Evolutionary conservation across 805 yeast genomes (phyloP).

Genomic region (Monosporozyma aerobia): DNA sequence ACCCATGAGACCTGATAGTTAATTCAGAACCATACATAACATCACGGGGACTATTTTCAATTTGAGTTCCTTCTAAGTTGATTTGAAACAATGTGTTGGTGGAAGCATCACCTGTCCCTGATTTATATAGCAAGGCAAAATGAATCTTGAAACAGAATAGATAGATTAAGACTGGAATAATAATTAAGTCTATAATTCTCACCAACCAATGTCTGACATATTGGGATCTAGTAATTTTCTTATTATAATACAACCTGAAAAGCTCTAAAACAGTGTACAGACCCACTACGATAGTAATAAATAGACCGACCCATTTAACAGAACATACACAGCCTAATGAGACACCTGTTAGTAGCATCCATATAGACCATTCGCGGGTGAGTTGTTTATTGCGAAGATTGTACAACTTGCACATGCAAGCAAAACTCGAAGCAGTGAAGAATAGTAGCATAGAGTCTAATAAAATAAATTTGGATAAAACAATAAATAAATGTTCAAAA

Average conservation of each 20-base stretch:
- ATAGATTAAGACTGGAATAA: constrained; percentile 65
- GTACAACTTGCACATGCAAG: constrained; percentile 64
- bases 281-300: constrained; percentile 53
- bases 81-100: constrained; percentile 88
- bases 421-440: constrained; percentile 79
- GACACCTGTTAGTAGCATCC: constrained; percentile 56
- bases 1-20: constrained; percentile 52
- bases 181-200: constrained; percentile 55
- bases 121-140: constrained; percentile 59
- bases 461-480: constrained; percentile 80
- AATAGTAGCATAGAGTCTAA: constrained; percentile 86
- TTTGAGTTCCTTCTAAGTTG: constrained; percentile 58
- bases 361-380: constrained; percentile 59
- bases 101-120: constrained; percentile 91
- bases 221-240: constrained; percentile 19
- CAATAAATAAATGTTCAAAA: constrained; percentile 73
- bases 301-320: constrained; percentile 79
- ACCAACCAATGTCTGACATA: constrained; percentile 63
- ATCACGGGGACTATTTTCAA: constrained; percentile 62
- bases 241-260: constrained; percentile 33
- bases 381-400: constrained; percentile 46
- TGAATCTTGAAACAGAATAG: constrained; percentile 71
- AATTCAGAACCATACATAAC: constrained; percentile 44
- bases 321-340: constrained; percentile 78
- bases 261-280: constrained; percentile 49